Evolutionary conservation across 2,329 filamentous ascomycete genomes (phyloP).

Genomic region (Colletotrichum shisoi): DNA sequence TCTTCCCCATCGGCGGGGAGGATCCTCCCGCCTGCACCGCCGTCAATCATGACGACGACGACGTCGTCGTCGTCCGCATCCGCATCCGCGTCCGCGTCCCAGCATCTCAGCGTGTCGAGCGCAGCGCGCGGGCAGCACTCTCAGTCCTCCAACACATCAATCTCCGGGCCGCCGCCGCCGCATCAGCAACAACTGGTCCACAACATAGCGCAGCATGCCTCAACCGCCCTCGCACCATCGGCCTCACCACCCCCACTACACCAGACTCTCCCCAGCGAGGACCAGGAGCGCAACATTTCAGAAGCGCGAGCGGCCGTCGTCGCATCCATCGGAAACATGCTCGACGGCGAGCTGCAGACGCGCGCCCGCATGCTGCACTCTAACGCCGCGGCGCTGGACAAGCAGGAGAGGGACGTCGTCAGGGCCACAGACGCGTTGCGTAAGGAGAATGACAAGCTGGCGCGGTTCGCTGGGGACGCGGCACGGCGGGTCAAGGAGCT

Average conservation of each 20-base stretch:
- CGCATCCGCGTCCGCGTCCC: background rate
- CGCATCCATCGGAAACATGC: conserved; percentile 71
- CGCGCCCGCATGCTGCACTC: conserved; percentile 74
- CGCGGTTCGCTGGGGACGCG: conserved; percentile 68
- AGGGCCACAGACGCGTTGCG: conserved; percentile 67
- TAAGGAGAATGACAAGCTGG: conserved; percentile 71
- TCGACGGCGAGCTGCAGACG: conserved; percentile 72
- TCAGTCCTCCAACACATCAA: conserved; percentile 35
- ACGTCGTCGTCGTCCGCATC: background rate
- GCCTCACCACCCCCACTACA: conserved; percentile 40
- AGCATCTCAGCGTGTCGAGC: conserved; percentile 37
- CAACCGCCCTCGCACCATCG: conserved; percentile 5
- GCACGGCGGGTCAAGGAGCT: conserved; percentile 76
- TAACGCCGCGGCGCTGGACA: conserved; percentile 70
- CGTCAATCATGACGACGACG: conserved; percentile 24
- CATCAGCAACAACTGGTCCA: background rate
- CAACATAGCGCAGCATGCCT: conserved; percentile 13
- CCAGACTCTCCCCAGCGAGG: conserved; percentile 52
- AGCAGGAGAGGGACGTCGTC: conserved; percentile 72
- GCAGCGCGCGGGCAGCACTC: conserved; percentile 26
- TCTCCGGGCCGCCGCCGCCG: conserved; percentile 27
- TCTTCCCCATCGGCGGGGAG: conserved; percentile 27
- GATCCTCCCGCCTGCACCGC: conserved; percentile 10
- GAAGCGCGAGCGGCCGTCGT: conserved; percentile 67
- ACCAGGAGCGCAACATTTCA: conserved; percentile 58